Evolutionary conservation across 2,329 filamentous ascomycete species (phyloP).

Genomic region (Cytospora piceae): DNA sequence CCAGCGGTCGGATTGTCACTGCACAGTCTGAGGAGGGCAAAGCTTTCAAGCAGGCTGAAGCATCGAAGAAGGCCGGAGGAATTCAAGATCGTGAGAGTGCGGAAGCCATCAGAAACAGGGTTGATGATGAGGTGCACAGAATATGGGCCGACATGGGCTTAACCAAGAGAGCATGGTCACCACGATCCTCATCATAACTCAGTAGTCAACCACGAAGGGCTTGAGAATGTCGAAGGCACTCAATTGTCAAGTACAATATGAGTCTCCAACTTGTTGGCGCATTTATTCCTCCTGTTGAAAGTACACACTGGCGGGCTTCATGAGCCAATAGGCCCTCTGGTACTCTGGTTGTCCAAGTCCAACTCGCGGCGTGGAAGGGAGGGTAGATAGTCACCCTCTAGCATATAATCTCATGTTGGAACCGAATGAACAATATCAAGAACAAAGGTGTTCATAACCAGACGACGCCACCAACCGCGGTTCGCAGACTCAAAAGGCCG

Average conservation of each 20-base stretch:
- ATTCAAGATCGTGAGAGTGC: background rate
- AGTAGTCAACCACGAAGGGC: too few species aligned
- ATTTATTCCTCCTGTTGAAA: too few species aligned
- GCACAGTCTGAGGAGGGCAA: constrained; percentile 17
- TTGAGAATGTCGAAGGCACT: too few species aligned
- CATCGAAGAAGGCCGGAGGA: background rate
- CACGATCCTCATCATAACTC: too few species aligned
- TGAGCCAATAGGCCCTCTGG: too few species aligned
- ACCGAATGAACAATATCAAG: background rate
- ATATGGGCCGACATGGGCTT: constrained; percentile 22
- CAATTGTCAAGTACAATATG: too few species aligned
- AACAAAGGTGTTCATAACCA: background rate
- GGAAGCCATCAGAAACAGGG: background rate
- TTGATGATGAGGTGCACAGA: constrained; percentile 16
- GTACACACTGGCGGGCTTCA: too few species aligned
- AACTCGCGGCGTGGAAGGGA: too few species aligned
- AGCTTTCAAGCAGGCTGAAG: background rate
- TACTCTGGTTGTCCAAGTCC: too few species aligned
- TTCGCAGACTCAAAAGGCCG: background rate
- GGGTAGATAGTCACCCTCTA: too few species aligned
- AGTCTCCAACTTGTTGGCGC: too few species aligned
- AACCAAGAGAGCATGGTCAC: constrained; percentile 14
- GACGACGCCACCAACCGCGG: background rate
- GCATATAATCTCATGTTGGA: too few species aligned
- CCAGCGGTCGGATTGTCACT: constrained; percentile 18